Conservation (phyloP, 192 early-diverging fungal genomes). For the Backusella westeae region DNA sequence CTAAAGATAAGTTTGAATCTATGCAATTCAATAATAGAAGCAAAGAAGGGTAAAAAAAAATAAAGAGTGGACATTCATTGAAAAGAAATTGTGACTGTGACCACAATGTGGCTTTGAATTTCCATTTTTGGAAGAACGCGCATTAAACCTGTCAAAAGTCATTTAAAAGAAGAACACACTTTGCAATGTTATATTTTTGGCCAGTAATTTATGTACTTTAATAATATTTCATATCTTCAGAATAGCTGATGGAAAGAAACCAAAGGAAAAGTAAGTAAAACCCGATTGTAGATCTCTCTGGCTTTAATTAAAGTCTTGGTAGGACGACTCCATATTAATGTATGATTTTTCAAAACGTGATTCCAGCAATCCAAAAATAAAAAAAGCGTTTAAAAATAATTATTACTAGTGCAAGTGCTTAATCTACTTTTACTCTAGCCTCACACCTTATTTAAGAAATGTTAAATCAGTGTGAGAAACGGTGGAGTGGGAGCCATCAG, state of each 20-base stretch:
- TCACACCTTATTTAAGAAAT: neutral
- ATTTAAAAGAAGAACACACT: too few species aligned
- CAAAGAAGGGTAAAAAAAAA: neutral
- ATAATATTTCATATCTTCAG: too few species aligned
- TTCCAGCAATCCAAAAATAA: neutral
- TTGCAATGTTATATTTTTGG: too few species aligned
- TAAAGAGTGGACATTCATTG: neutral
- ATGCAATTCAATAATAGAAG: neutral
- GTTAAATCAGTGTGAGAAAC: neutral
- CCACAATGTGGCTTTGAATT: neutral
- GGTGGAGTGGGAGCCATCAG: neutral
- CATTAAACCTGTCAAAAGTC: neutral
- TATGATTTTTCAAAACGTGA: neutral
- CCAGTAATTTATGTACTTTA: too few species aligned
- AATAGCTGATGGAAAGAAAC: too few species aligned
- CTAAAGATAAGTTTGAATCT: neutral
- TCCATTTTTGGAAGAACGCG: neutral
- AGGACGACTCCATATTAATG: neutral
- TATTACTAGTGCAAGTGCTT: too few species aligned
- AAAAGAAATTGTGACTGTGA: neutral
- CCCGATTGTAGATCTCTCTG: neutral
- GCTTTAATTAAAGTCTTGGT: neutral
- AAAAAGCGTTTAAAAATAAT: too few species aligned
- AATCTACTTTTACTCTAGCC: too few species aligned
- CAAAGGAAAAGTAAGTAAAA: neutral